Evolutionary conservation across 805 yeast genomes (phyloP).

Genomic region (Spencermartinsiella europaea): DNA sequence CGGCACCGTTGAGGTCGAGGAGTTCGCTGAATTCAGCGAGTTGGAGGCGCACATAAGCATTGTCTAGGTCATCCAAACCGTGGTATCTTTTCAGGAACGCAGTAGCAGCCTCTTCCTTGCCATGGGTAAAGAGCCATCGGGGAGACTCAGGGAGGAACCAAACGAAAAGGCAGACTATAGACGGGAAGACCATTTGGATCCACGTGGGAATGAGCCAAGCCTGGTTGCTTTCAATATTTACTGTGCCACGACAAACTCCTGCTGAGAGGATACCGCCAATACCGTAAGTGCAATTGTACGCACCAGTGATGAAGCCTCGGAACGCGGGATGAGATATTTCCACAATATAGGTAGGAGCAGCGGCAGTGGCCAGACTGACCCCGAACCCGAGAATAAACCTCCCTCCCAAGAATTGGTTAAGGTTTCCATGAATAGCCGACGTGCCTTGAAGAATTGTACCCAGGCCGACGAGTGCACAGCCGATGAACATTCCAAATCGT

Average conservation of each 20-base stretch:
- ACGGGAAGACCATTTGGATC: constrained; percentile 10
- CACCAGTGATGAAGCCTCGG: constrained; percentile 13
- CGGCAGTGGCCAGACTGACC: constrained; percentile 8
- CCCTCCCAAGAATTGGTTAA: constrained; percentile 11
- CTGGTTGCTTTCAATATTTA: neutral
- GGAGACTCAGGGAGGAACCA: constrained; percentile 16
- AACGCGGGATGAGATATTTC: constrained; percentile 17
- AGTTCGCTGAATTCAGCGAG: constrained; percentile 6
- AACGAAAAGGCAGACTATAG: constrained; percentile 2
- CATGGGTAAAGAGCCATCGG: constrained; percentile 16
- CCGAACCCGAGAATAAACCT: constrained; percentile 17
- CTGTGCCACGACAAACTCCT: constrained; percentile 3
- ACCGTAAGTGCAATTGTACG: constrained; percentile 5
- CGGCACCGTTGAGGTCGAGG: constrained; percentile 10
- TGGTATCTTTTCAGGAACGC: constrained; percentile 10
- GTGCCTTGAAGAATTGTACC: constrained; percentile 14
- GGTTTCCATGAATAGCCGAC: constrained; percentile 1
- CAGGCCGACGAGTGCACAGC: constrained; percentile 6
- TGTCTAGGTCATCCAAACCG: constrained; percentile 9
- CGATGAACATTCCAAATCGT: constrained; percentile 13
- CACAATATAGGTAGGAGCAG: constrained; percentile 16
- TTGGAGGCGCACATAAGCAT: constrained; percentile 10
- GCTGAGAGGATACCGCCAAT: constrained; percentile 32
- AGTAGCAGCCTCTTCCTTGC: constrained; percentile 10
- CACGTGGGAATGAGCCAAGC: constrained; percentile 14